Base-by-base conservation (phyloP, 2,329 filamentous ascomycete species). In the Akanthomyces muscarius region DNA sequence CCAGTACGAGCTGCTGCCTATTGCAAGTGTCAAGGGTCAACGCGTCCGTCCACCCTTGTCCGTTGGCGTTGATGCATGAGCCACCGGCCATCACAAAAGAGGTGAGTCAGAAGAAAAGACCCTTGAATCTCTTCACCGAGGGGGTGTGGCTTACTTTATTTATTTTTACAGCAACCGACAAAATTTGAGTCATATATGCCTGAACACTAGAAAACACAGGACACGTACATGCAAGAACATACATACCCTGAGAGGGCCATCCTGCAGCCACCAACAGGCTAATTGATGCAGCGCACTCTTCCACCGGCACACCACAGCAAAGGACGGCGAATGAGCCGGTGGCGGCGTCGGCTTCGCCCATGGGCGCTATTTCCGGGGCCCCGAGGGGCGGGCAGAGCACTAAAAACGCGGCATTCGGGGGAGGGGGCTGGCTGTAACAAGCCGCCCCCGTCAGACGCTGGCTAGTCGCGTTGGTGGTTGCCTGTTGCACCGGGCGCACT, bases 321-420 rank as follows among this genome's bases (percentile, higher is more conserved):
- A 5, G 5, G 45, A 48, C 8, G n/a, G 45, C 3, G n/a, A 48
- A n/a, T 7, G 28, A 30, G n/a, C 11, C 13, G 47, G 21, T 5
- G 8, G 23, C 51, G 21, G 51, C 30, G 51, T 41, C 51, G 33
- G 53, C 18, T 41, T n/a, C 33, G 14, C 42, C 16, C 38, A n/a
- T 8, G 21, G 16, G 11, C 51, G 38, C 53, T 55, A 55, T 55
- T 55, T 55, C 53, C 53, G 53, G 53, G 50, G 36, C 33, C 33
- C 52, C 52, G 52, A 55, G 36, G 38, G 33, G 52, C 14, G 28
- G 4, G 14, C 11, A 8, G 23, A 14, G 18, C 21, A 41, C 51
- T 53, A 53, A 55, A 51, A 55, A 41, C 36, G 21, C 53, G 53
- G 53, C 38, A 3, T 25, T 54, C 51, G 33, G 51, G 44, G 51